A percentile compares a stretch with the other conserved stretches of the same genome.
phyloP scores from a whole-genome alignment of 2,329 filamentous ascomycete species.

The Parafenestella ontariensis region DNA sequence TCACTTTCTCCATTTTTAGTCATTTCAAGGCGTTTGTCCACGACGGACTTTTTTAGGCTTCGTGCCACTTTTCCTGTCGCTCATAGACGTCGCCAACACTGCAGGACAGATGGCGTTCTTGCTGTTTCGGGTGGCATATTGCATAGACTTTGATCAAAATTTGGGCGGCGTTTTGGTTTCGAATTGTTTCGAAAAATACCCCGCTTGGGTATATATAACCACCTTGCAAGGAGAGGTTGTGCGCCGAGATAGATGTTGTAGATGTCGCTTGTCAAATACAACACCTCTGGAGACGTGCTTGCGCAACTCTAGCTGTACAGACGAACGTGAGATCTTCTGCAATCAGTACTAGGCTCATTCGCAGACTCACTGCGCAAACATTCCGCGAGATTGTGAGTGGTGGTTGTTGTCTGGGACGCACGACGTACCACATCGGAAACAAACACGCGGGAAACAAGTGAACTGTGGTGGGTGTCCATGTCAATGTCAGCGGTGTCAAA shows the following conservation, averaged over 20 bases:
- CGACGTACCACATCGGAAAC: too few species aligned
- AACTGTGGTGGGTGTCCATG: too few species aligned
- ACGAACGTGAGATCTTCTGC: background rate
- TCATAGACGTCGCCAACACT: constrained; percentile 22
- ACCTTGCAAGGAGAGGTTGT: background rate
- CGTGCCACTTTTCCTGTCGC: constrained; percentile 7
- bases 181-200: background rate
- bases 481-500: too few species aligned
- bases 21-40: constrained; percentile 18
- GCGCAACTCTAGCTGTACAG: background rate
- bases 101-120: constrained; percentile 26
- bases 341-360: background rate
- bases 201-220: background rate
- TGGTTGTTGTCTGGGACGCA: too few species aligned
- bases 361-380: background rate
- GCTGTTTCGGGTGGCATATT: constrained; percentile 14
- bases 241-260: background rate
- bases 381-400: background rate
- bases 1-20: constrained; percentile 6
- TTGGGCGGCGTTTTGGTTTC: constrained; percentile 10
- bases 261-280: constrained; percentile 10
- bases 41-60: constrained; percentile 1
- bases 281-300: background rate
- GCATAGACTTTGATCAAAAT: constrained; percentile 24
- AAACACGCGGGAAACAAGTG: too few species aligned